A percentile compares a stretch with the other conserved stretches of the same genome.
phyloP scores from a whole-genome alignment of 768 basidiomycete species.

The Pulveroboletus sp. region DNA sequence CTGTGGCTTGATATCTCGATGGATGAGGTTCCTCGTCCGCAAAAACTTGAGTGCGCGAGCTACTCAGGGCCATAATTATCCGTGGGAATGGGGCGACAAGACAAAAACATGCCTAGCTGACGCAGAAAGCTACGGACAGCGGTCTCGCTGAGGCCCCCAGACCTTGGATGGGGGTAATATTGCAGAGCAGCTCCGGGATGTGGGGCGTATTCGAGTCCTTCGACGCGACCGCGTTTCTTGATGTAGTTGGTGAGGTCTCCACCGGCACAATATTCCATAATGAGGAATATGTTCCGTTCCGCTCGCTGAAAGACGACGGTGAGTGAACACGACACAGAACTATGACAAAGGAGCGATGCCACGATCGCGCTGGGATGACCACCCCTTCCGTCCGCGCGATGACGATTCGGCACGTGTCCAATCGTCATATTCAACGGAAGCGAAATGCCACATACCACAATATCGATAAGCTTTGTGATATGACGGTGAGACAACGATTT shows the following conservation, averaged over 20 bases:
- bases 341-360: not conserved
- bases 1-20: constrained; percentile 97
- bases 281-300: constrained; percentile 82
- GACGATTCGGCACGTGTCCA: not conserved
- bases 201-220: constrained; percentile 81
- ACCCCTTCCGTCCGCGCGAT: not conserved
- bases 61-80: constrained; percentile 29
- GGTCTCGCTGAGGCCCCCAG: constrained; percentile 87
- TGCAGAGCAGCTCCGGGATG: constrained; percentile 64
- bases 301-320: constrained; percentile 50
- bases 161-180: constrained; percentile 89
- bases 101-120: constrained; percentile 64
- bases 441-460: constrained; percentile 59
- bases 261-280: constrained; percentile 97
- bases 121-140: constrained; percentile 90
- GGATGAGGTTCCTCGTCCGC: constrained; percentile 84
- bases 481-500: constrained; percentile 91
- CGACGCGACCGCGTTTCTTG: constrained; percentile 93
- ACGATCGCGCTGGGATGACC: not conserved
- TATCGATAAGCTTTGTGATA: constrained; percentile 90
- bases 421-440: not conserved
- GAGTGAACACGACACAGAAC: constrained; percentile 8
- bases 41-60: constrained; percentile 94
- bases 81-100: not conserved
- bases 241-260: constrained; percentile 97